Evolutionary conservation across 768 basidiomycete genomes (phyloP).

Genomic region (Auriscalpium microsporum): DNA sequence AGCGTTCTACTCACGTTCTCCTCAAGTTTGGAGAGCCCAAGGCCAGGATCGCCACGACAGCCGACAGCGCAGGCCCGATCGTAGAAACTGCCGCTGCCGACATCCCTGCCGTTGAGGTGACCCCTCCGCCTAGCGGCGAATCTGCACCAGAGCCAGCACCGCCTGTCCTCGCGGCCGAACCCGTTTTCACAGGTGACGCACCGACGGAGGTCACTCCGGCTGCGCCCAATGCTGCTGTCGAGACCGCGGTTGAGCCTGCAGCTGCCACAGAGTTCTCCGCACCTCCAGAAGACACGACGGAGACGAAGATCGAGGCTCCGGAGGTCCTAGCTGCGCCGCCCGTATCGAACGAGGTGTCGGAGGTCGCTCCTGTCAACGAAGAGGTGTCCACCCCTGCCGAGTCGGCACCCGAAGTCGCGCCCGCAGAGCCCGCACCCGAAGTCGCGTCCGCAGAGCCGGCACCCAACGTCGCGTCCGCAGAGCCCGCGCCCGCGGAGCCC

Average conservation of each 20-base stretch:
- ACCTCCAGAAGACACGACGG: neutral
- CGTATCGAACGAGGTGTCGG: neutral
- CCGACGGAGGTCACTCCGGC: neutral
- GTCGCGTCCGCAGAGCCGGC: neutral
- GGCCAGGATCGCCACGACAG: neutral
- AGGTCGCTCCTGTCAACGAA: neutral
- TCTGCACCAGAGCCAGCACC: neutral
- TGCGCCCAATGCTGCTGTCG: neutral
- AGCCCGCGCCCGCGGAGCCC: neutral
- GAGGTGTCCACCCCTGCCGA: neutral
- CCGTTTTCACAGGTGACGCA: neutral
- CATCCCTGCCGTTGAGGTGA: neutral
- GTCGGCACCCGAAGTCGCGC: neutral
- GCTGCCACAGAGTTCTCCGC: neutral
- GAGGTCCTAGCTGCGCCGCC: slow-evolving; percentile 1
- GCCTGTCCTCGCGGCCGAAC: neutral
- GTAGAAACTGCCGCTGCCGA: neutral
- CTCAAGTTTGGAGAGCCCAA: neutral
- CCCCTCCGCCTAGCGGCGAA: neutral
- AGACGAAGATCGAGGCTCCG: neutral
- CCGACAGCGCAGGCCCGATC: neutral
- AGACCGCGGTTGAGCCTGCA: neutral
- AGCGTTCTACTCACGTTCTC: slow-evolving; percentile 8
- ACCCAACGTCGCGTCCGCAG: neutral
- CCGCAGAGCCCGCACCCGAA: neutral